Base-by-base conservation (phyloP, 164 flowering plant species). In the Berberis vulgaris region DNA sequence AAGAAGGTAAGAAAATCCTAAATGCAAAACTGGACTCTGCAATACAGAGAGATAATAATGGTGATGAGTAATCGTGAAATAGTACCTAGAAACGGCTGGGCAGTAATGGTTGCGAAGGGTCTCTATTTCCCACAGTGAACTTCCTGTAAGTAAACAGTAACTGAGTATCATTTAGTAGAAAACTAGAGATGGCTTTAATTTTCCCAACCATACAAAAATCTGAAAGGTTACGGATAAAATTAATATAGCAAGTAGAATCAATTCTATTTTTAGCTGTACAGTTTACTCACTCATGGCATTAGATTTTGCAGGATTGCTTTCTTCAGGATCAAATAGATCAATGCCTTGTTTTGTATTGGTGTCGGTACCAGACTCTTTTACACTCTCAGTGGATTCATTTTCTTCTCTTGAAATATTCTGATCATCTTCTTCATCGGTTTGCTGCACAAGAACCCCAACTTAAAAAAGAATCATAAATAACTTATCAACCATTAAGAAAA, bases 81-180 rank as follows among this genome's bases (percentile, higher is more conserved):
- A 12, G 63, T 72, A 90, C 96, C 97, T 91, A 44, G 97, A 91
- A 75, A 94, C 96, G 44, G 96, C 83, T 2, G 96, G 96, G 67
- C 94, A 87, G 73, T 94, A 91, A 69, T 94, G 96, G 76, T 87
- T 93, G 9, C 89, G 90, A 8, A 94, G 90, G 49, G 86, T 81
- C 66, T 94, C 96, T 59, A 94, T 77, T 73, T 94, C 99, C 99
- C 99, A 94, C 52, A 94, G 84, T 54, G 99, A 94, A 74, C 97
- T 94, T 70, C 83, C 96, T 93, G 86, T 67, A 40, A 26, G 26
- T 54, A 67, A 45, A 45, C 53, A 65, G 7, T 54, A n/a, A 57
- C 45, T 12, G 57, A 52, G 54, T 52, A 10, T 52, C 54, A 50
- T 9, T 7, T 50, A n/a, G 11, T 8, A 7, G 2, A 3, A 50